Conservation (phyloP, 352 stramenopile species). For the Peronospora farinosa region DNA sequence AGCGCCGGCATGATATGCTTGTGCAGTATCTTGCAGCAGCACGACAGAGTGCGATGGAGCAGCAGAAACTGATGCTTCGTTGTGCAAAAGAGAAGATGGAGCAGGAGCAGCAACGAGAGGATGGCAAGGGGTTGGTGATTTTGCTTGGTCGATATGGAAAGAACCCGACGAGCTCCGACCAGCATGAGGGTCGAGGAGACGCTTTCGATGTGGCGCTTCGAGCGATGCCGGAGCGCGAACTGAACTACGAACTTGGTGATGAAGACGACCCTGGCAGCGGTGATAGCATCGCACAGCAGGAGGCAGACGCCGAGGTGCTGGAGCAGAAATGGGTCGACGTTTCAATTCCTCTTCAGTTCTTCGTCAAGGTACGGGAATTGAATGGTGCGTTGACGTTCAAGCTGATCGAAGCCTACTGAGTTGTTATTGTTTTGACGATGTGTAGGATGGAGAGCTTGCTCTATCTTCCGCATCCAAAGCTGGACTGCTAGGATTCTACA, state of each 20-base stretch:
- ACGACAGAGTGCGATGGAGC: constrained; percentile 44
- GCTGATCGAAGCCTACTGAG: constrained; percentile 2
- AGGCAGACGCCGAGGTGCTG: constrained; percentile 21
- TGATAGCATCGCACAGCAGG: constrained; percentile 15
- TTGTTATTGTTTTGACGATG: not conserved
- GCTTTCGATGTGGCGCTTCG: constrained; percentile 17
- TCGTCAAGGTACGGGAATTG: constrained; percentile 48
- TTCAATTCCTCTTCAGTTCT: constrained; percentile 75
- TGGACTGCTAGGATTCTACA: constrained; percentile 75
- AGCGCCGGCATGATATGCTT: constrained; percentile 40
- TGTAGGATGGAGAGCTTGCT: constrained; percentile 50
- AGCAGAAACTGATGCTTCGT: constrained; percentile 70
- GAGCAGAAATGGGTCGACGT: constrained; percentile 69
- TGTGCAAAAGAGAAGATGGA: constrained; percentile 56
- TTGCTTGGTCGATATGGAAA: constrained; percentile 68
- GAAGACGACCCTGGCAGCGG: constrained; percentile 13
- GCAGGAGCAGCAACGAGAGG: constrained; percentile 34
- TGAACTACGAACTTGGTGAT: constrained; percentile 22
- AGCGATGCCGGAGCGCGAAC: constrained; percentile 15
- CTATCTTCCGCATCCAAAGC: constrained; percentile 57
- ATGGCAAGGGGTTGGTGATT: constrained; percentile 61
- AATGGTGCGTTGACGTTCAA: not conserved
- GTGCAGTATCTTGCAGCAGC: constrained; percentile 57
- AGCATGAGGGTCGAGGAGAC: constrained; percentile 21
- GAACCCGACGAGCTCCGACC: constrained; percentile 54